These are phyloP conservation scores for Phytophthora macrochlamydospora DNA, from an alignment of 352 stramenopile genomes.

Conservation along the genomic window DNA sequence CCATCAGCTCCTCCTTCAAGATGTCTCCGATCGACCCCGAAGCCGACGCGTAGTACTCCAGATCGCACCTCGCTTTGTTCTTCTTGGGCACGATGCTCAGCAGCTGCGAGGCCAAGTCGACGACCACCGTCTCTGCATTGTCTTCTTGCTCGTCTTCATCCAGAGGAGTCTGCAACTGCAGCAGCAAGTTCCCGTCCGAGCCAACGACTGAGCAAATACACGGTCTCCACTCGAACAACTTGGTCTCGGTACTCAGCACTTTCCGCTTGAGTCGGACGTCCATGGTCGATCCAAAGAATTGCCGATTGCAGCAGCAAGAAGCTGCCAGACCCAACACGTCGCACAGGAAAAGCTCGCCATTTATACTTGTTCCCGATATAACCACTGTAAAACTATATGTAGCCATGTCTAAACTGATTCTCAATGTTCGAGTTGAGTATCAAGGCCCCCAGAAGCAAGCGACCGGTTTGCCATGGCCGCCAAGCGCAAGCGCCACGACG, in stretches of 20 bases:
- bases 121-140: constrained; percentile 23
- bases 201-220: constrained; percentile 52
- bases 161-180: constrained; percentile 32
- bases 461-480: constrained; percentile 9
- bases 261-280: constrained; percentile 64
- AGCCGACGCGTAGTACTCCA: constrained; percentile 42
- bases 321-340: too few relatives aligned
- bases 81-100: constrained; percentile 59
- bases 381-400: constrained; percentile 12
- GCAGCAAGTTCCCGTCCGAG: constrained; percentile 33
- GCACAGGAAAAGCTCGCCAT: too few relatives aligned
- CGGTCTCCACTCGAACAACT: constrained; percentile 71
- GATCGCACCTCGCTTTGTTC: constrained; percentile 60
- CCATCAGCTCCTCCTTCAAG: constrained; percentile 71
- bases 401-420: constrained; percentile 12
- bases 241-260: constrained; percentile 57
- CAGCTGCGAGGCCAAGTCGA: constrained; percentile 55
- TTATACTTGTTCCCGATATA: background rate
- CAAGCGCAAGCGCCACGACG: constrained; percentile 22
- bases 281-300: background rate
- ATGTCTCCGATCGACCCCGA: constrained; percentile 18
- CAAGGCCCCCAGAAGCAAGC: background rate
- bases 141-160: constrained; percentile 33
- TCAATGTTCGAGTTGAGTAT: constrained; percentile 1
- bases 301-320: too few relatives aligned